These are phyloP conservation scores for Geotrichum candidum DNA, from an alignment of 1,139 yeast genomes.

Conservation along the genomic window DNA sequence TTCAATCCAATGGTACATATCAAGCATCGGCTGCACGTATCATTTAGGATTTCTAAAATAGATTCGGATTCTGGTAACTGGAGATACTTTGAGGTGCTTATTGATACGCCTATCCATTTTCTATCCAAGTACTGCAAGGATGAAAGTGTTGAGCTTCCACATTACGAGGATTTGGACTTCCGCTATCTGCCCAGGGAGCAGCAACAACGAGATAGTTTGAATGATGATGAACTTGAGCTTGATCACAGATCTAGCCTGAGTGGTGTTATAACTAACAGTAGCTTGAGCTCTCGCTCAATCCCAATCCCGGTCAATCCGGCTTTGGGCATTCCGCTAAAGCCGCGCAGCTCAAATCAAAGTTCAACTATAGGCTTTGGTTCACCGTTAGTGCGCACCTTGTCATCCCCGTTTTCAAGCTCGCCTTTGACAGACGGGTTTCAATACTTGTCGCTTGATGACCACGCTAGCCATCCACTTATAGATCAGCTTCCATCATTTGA, in stretches of 20 bases:
- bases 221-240: neutral
- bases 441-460: constrained; percentile 3
- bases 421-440: constrained; percentile 1
- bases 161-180: constrained; percentile 42
- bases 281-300: neutral
- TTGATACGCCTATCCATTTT: constrained; percentile 76
- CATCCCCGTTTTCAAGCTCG: constrained; percentile 6
- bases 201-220: neutral
- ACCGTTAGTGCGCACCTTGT: constrained; percentile 8
- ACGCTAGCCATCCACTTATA: constrained; percentile 1
- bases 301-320: neutral
- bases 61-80: constrained; percentile 51
- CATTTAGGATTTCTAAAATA: constrained; percentile 66
- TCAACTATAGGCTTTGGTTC: constrained; percentile 5
- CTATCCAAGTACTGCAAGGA: constrained; percentile 66
- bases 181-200: neutral
- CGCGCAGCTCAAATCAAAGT: neutral
- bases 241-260: neutral
- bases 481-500: constrained; percentile 30
- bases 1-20: constrained; percentile 65
- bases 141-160: constrained; percentile 66
- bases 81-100: constrained; percentile 84
- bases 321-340: neutral
- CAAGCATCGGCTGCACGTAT: constrained; percentile 70
- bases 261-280: neutral